Evolutionary conservation across 345 rosid genomes (phyloP), one percentile per base, ranked within the genome.

Genomic region (Moricandia moricandioides): DNA sequence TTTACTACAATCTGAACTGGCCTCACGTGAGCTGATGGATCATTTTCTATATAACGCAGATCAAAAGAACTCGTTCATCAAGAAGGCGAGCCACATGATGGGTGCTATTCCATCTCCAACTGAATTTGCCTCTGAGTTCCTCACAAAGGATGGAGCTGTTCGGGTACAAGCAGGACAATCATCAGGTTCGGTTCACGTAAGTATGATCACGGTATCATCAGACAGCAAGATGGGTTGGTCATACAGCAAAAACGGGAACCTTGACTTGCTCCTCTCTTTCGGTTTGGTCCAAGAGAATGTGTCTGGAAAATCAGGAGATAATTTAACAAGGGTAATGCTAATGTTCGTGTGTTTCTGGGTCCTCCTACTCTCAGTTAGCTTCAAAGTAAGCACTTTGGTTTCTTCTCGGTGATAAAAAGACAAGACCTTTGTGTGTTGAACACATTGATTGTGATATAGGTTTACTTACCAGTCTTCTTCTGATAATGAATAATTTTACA

Each of bases 41-140:
- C 43, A 26, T 4, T 47, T 35, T n/a, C n/a, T 7, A 2, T 63
- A 18, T 40, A 68, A 29, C 75, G 76, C 86, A 92, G 98, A 82
- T 81, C 12, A 76, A 65, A 88, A 90, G 69, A 76, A 85, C 80
- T 83, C 97, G 2, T 83, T 88, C 73, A 64, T 88, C 71, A 90
- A 90, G 80, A 83, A 87, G 64, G 90, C 89, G 40, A 88, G 96
- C 83, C 86, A 87, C 56, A 86, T 90, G 96, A 65, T 92, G 83
- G 86, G 93, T n/a, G 72, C 85, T 62, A 74, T 86, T 65, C 82
- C 95, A 55, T 85, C 90, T 52, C 90, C 93, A 58, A 88, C 90
- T 68, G 88, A 92, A 31, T 82, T 83, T 82, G 89, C 92, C 39
- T 88, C 89, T 0, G 94, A 92, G 82, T 81, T 84, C 82, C 88